Conservation (phyloP, 176 grass and related monocot species). For the Pontederia crassipes region DNA sequence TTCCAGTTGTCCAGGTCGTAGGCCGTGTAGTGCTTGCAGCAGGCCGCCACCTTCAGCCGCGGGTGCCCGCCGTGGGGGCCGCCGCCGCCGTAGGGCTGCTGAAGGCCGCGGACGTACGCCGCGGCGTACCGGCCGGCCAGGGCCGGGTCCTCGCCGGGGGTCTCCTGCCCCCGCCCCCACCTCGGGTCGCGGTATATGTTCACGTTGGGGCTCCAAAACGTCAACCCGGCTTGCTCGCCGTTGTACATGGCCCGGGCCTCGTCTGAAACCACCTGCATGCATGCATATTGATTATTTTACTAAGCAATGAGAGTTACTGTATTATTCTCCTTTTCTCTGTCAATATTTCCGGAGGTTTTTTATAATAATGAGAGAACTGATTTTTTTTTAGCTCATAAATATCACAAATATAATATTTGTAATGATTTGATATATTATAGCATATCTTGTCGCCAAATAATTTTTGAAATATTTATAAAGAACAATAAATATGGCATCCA, state of each 20-base stretch:
- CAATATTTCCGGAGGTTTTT: no score
- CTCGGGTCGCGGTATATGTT: conserved; percentile 85
- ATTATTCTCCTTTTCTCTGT: no score
- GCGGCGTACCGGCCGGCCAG: conserved; percentile 46
- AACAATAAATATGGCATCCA: no score
- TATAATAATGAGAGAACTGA: no score
- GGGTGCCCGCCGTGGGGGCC: conserved; percentile 2
- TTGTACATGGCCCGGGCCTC: conserved; percentile 85
- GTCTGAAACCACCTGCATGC: conserved; percentile 50
- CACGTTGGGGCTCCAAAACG: conserved; percentile 83
- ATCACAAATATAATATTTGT: no score
- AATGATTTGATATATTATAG: no score
- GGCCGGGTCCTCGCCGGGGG: conserved; percentile 71
- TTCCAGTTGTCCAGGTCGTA: conserved; percentile 89
- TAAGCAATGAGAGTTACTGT: no score
- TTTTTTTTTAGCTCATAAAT: no score
- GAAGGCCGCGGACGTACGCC: conserved; percentile 64
- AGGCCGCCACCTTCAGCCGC: conserved; percentile 67
- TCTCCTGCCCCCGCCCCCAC: conserved; percentile 81
- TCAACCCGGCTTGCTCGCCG: conserved; percentile 51
- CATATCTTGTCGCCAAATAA: no score
- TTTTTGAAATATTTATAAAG: no score
- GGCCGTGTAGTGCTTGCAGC: conserved; percentile 98
- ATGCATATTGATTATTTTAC: no score
- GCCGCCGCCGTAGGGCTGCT: conserved; percentile 27